phyloP scores from a whole-genome alignment of 2,329 filamentous ascomycete species.

The Xylaria multiplex region DNA sequence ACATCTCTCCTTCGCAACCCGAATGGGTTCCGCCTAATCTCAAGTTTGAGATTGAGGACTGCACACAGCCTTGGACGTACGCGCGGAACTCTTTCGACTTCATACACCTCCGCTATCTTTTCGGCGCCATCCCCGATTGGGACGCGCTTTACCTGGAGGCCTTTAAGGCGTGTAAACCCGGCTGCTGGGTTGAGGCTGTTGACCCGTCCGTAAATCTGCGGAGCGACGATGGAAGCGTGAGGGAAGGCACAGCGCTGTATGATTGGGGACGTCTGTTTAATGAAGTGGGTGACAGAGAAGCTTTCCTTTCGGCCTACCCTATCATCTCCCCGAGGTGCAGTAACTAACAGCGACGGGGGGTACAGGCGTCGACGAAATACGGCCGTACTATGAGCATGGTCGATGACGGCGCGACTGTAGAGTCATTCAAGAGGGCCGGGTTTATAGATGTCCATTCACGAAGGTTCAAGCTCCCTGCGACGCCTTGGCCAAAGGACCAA shows the following conservation, averaged over 20 bases:
- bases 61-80: slow-evolving; percentile 61
- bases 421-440: slow-evolving; percentile 63
- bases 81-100: slow-evolving; percentile 58
- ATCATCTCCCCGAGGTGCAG: not conserved
- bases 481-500: slow-evolving; percentile 47
- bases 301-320: not conserved
- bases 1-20: slow-evolving; percentile 68
- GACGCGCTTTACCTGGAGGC: slow-evolving; percentile 60
- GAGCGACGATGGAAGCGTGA: slow-evolving; percentile 39
- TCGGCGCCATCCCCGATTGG: slow-evolving; percentile 64
- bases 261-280: slow-evolving; percentile 47
- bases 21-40: slow-evolving; percentile 68
- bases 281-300: slow-evolving; percentile 53
- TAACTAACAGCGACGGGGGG: slow-evolving; percentile 5
- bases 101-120: slow-evolving; percentile 65
- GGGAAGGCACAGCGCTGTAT: slow-evolving; percentile 35
- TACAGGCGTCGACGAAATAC: slow-evolving; percentile 44
- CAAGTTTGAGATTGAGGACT: slow-evolving; percentile 71
- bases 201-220: slow-evolving; percentile 37
- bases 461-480: slow-evolving; percentile 58
- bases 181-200: slow-evolving; percentile 44
- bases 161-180: slow-evolving; percentile 62
- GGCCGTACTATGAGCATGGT: slow-evolving; percentile 60
- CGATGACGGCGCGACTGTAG: slow-evolving; percentile 62
- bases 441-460: slow-evolving; percentile 66